Percentiles rank a stretch among this genome's conserved stretches.
Conservation (phyloP, 1,139 yeast species). For the Meyerozyma athensensis region DNA sequence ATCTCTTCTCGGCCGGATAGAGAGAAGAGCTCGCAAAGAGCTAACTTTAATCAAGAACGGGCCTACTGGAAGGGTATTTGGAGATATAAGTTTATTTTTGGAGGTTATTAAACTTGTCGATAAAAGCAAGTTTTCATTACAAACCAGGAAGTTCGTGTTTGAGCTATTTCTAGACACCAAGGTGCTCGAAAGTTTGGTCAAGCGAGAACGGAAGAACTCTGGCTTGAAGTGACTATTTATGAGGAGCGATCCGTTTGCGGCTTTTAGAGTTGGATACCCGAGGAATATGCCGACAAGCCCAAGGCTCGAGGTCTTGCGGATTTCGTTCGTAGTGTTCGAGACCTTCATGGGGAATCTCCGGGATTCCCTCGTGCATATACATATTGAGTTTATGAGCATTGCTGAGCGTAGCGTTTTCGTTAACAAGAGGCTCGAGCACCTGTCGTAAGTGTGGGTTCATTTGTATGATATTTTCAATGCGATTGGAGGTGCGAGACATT, state of each 20-base stretch:
- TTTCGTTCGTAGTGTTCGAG: conserved; percentile 21
- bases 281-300: conserved; percentile 37
- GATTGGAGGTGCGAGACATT: conserved; percentile 10
- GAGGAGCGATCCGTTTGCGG: neutral
- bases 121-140: conserved; percentile 53
- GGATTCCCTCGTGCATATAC: neutral
- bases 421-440: conserved; percentile 14
- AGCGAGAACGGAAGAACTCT: conserved; percentile 31
- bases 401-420: conserved; percentile 1
- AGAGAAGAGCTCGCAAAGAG: conserved; percentile 62
- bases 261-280: conserved; percentile 26
- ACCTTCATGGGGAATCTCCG: neutral
- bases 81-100: conserved; percentile 51
- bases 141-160: conserved; percentile 60
- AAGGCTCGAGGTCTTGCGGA: conserved; percentile 37
- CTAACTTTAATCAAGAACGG: conserved; percentile 51
- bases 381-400: neutral
- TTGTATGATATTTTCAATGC: conserved; percentile 22
- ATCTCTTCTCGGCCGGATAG: conserved; percentile 60
- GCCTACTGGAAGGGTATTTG: conserved; percentile 47
- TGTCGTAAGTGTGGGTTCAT: conserved; percentile 20
- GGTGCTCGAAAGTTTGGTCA: conserved; percentile 51
- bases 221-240: neutral
- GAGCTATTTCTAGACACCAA: conserved; percentile 56
- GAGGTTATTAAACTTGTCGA: conserved; percentile 62